These are phyloP conservation scores for baker's yeast (Saccharomyces cerevisiae) DNA, from an alignment of 805 yeast genomes.

Conservation along the genomic window DNA sequence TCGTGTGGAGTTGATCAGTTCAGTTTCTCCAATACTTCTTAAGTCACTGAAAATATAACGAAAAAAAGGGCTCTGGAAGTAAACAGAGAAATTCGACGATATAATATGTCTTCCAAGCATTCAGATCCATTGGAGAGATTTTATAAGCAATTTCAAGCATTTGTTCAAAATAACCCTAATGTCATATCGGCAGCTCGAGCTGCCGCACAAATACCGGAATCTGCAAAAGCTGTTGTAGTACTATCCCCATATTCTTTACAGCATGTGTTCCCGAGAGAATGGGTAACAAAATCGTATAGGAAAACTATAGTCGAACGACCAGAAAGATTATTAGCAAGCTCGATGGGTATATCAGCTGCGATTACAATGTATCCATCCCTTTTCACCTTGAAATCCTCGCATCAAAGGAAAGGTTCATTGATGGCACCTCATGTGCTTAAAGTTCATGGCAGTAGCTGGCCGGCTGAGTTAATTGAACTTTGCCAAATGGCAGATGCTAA, in stretches of 20 bases:
- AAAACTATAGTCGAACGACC: conserved; percentile 77
- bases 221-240: conserved; percentile 49
- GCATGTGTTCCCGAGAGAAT: conserved; percentile 65
- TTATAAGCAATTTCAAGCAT: conserved; percentile 37
- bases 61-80: not conserved
- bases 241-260: conserved; percentile 62
- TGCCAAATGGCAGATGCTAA: conserved; percentile 53
- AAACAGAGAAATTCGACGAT: not conserved
- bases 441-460: conserved; percentile 75
- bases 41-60: not conserved
- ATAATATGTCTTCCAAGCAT: conserved; percentile 5
- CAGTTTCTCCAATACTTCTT: not conserved
- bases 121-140: conserved; percentile 33
- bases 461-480: conserved; percentile 45
- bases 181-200: conserved; percentile 31
- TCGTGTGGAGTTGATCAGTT: not conserved
- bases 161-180: conserved; percentile 32
- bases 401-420: conserved; percentile 38
- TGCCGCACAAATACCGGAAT: conserved; percentile 29
- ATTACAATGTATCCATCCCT: conserved; percentile 56
- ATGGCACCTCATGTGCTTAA: conserved; percentile 51
- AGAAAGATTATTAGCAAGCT: conserved; percentile 64
- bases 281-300: conserved; percentile 64
- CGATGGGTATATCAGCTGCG: conserved; percentile 75
- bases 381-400: conserved; percentile 39